phyloP scores from a whole-genome alignment of 2,329 filamentous ascomycete species.

The Scopulariopsis brevicaulis region DNA sequence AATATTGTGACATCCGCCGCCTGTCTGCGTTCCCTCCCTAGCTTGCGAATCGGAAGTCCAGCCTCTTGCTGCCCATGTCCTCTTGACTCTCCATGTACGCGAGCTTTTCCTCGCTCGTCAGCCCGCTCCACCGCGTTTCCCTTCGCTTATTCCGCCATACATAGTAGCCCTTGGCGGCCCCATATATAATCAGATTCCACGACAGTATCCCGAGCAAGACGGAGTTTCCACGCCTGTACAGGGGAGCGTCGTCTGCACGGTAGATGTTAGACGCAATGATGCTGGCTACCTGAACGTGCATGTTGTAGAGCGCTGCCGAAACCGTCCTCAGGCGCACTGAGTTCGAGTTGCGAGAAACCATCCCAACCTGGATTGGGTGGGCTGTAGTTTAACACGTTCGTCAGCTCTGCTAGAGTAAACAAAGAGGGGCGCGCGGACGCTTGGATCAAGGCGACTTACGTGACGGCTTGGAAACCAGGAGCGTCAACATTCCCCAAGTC shows the following conservation, averaged over 20 bases:
- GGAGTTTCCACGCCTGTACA: conserved; percentile 31
- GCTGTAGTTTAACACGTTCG: conserved; percentile 11
- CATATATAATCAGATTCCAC: conserved; percentile 35
- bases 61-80: conserved; percentile 30
- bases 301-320: conserved; percentile 35
- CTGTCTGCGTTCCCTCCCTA: conserved; percentile 6
- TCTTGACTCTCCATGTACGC: conserved; percentile 22
- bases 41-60: conserved; percentile 29
- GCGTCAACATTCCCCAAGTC: conserved; percentile 19
- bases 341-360: conserved; percentile 45
- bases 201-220: conserved; percentile 31
- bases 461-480: conserved; percentile 21
- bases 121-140: conserved; percentile 31
- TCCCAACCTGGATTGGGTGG: conserved; percentile 36
- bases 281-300: conserved; percentile 29
- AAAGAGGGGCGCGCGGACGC: conserved; percentile 7
- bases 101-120: conserved; percentile 27
- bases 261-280: conserved; percentile 18
- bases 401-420: background rate
- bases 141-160: conserved; percentile 31
- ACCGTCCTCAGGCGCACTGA: conserved; percentile 50
- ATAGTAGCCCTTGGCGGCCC: conserved; percentile 40
- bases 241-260: conserved; percentile 29
- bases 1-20: too few relatives aligned
- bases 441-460: too few relatives aligned